Evolutionary conservation across 345 rosid genomes (phyloP).

Genomic region (Excoecaria cochinchinensis): DNA sequence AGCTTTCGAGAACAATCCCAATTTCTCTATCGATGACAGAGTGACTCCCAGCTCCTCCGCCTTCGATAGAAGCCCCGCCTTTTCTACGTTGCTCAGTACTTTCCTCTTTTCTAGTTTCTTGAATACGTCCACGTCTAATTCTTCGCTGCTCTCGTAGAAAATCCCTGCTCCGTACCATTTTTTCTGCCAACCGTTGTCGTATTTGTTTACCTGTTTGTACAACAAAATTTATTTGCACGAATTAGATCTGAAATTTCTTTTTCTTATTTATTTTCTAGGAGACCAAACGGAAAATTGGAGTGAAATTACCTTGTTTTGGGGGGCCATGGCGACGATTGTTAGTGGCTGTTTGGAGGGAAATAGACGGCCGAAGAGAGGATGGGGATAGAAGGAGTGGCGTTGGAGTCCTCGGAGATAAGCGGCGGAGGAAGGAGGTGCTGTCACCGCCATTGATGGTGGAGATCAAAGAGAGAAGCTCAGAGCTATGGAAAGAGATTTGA

Average conservation of each 20-base stretch:
- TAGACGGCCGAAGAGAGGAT: conserved; percentile 21
- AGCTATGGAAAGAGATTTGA: background rate
- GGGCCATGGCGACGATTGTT: conserved; percentile 76
- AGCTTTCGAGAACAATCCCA: conserved; percentile 79
- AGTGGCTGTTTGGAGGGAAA: conserved; percentile 35
- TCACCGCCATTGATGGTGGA: conserved; percentile 51
- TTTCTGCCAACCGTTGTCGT: conserved; percentile 68
- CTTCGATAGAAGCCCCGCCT: conserved; percentile 77
- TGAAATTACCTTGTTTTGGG: conserved; percentile 58
- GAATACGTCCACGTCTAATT: conserved; percentile 80
- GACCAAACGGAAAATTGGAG: background rate
- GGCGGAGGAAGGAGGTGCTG: conserved; percentile 45
- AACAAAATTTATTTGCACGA: background rate
- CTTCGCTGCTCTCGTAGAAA: conserved; percentile 84
- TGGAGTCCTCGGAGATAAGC: conserved; percentile 36
- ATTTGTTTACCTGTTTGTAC: conserved; percentile 61
- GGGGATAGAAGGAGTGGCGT: conserved; percentile 32
- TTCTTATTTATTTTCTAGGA: too few species aligned
- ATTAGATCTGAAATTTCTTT: background rate
- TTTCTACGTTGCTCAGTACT: conserved; percentile 84
- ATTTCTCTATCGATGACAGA: conserved; percentile 83
- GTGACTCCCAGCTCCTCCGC: conserved; percentile 77
- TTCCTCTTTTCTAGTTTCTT: conserved; percentile 84
- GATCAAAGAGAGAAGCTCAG: background rate
- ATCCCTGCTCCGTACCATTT: conserved; percentile 91